phyloP scores from a whole-genome alignment of 2,329 filamentous ascomycete species.

The Fusarium concolor region DNA sequence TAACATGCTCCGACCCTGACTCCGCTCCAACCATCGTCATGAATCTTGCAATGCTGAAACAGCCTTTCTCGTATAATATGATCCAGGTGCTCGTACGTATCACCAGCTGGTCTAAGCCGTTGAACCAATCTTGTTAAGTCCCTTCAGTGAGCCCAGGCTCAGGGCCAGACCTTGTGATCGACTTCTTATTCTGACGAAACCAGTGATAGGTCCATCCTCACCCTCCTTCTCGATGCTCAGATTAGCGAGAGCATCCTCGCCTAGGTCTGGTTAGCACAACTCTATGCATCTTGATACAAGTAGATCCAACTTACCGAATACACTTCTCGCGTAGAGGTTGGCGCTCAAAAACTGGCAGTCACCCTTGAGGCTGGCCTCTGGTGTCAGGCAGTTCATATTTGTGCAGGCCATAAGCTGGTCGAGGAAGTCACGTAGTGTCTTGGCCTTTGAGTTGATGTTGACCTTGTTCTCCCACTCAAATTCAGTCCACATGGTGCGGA shows the following conservation, averaged over 20 bases:
- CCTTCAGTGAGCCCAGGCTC: constrained; percentile 93
- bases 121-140: constrained; percentile 82
- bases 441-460: constrained; percentile 98
- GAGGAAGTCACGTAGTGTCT: constrained; percentile 90
- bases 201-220: constrained; percentile 93
- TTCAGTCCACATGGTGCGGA: constrained; percentile 99
- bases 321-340: constrained; percentile 94
- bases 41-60: constrained; percentile 43
- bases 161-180: constrained; percentile 94
- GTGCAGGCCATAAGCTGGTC: constrained; percentile 96
- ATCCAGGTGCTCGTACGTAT: constrained; percentile 23
- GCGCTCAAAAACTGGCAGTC: constrained; percentile 98
- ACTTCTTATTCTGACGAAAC: constrained; percentile 97
- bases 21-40: constrained; percentile 47
- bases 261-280: constrained; percentile 61
- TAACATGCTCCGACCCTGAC: constrained; percentile 50
- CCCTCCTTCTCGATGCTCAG: constrained; percentile 98
- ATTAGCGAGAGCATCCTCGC: constrained; percentile 97
- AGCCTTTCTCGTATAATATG: constrained; percentile 28
- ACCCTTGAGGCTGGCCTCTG: constrained; percentile 94
- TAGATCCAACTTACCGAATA: constrained; percentile 83
- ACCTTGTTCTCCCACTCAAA: constrained; percentile 99
- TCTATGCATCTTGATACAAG: neutral
- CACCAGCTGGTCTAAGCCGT: constrained; percentile 42
- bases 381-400: constrained; percentile 98